phyloP scores from a whole-genome alignment of 495 filamentous ascomycete species.

The Xylaria cubensis region DNA sequence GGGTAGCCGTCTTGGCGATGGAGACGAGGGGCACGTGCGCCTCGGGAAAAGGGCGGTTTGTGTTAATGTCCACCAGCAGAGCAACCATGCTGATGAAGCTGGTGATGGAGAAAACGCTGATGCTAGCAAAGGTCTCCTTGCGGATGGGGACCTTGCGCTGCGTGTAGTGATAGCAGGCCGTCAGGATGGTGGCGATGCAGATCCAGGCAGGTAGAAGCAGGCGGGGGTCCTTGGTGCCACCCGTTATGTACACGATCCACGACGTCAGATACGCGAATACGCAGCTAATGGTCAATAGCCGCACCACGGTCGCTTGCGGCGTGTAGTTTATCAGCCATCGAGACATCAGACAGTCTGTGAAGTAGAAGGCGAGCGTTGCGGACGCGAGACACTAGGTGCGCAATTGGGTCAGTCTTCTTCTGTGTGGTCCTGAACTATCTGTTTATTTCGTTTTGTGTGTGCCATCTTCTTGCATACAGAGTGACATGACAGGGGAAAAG shows the following conservation, averaged over 20 bases:
- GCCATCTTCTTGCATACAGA: neutral
- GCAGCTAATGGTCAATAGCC: slow-evolving; percentile 78
- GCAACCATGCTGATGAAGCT: slow-evolving; percentile 78
- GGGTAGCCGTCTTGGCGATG: slow-evolving; percentile 29
- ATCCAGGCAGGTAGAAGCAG: slow-evolving; percentile 88
- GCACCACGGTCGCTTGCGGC: slow-evolving; percentile 81
- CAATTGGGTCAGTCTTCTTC: slow-evolving; percentile 5
- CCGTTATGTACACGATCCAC: slow-evolving; percentile 77
- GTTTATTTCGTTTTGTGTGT: neutral
- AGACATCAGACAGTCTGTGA: slow-evolving; percentile 92
- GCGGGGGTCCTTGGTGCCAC: slow-evolving; percentile 75
- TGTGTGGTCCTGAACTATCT: neutral
- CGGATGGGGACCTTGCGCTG: slow-evolving; percentile 82
- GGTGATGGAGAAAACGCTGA: slow-evolving; percentile 75
- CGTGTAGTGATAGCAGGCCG: slow-evolving; percentile 79
- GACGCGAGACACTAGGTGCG: slow-evolving; percentile 73
- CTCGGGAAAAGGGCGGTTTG: slow-evolving; percentile 45
- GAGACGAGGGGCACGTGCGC: slow-evolving; percentile 38
- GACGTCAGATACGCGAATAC: slow-evolving; percentile 83
- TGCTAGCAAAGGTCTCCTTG: slow-evolving; percentile 79
- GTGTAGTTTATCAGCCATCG: slow-evolving; percentile 92
- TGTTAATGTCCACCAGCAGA: slow-evolving; percentile 71
- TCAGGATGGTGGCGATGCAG: slow-evolving; percentile 79
- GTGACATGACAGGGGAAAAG: neutral
- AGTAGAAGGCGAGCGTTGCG: slow-evolving; percentile 86